Percentiles rank a stretch among this genome's conserved stretches.
Conservation (phyloP, 352 stramenopile species). For the Globisporangium yorkense region DNA sequence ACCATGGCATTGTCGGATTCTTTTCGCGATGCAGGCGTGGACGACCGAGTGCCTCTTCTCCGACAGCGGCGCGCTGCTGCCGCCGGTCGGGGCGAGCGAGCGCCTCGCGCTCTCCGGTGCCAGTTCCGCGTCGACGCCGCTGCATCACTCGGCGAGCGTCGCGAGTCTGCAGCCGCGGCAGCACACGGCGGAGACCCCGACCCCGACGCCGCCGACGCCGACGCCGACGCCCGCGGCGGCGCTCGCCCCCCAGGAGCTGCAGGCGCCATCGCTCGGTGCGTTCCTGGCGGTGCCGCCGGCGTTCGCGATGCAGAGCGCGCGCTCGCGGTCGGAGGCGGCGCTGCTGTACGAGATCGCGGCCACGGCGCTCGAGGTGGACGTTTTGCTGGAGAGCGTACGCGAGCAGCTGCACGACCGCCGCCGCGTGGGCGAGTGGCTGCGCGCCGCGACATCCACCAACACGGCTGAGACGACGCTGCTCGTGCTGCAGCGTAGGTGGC, state of each 20-base stretch:
- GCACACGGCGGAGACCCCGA: not conserved
- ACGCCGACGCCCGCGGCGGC: not conserved
- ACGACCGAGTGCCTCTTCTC: slow-evolving; percentile 6
- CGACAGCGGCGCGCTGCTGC: not conserved
- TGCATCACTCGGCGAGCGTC: not conserved
- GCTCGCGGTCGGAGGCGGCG: slow-evolving; percentile 16
- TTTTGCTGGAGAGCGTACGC: slow-evolving; percentile 16
- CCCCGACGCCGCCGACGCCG: not conserved
- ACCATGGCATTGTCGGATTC: too few species aligned
- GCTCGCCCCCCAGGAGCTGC: not conserved
- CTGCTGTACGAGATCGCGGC: slow-evolving; percentile 23
- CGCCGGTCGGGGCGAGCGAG: not conserved
- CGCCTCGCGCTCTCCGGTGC: not conserved
- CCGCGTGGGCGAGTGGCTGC: slow-evolving; percentile 10
- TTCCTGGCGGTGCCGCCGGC: slow-evolving; percentile 18
- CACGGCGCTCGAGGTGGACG: slow-evolving; percentile 30
- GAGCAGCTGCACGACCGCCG: slow-evolving; percentile 34
- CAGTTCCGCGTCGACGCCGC: not conserved
- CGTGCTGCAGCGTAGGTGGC: slow-evolving; percentile 22
- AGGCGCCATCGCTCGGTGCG: slow-evolving; percentile 7
- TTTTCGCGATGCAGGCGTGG: not conserved
- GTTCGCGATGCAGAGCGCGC: slow-evolving; percentile 15
- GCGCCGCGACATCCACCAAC: not conserved
- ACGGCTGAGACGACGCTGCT: slow-evolving; percentile 17
- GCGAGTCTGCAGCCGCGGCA: not conserved